Percentiles rank a stretch among this genome's conserved stretches.
These are phyloP conservation scores for Macrophomina phaseolina DNA, from an alignment of 2,329 filamentous ascomycete species.

Conservation along the genomic window DNA sequence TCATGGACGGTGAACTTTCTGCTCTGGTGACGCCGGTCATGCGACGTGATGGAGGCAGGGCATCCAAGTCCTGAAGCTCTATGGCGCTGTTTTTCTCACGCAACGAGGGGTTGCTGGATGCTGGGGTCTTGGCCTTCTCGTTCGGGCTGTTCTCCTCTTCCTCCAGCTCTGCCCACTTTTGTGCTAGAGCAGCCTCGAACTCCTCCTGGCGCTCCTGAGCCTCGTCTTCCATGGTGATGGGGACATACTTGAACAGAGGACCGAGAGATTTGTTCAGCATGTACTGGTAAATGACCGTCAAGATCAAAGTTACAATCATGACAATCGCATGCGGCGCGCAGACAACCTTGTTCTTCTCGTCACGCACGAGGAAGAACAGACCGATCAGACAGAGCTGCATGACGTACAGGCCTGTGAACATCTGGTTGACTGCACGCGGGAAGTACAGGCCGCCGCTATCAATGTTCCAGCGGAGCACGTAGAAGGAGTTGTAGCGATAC, in stretches of 20 bases:
- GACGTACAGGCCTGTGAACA: slow-evolving; percentile 92
- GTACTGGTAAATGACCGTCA: slow-evolving; percentile 80
- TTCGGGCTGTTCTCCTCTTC: slow-evolving; percentile 33
- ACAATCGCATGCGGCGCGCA: slow-evolving; percentile 79
- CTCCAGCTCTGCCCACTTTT: slow-evolving; percentile 37
- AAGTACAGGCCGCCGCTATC: slow-evolving; percentile 95
- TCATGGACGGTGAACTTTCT: neutral
- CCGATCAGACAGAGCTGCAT: slow-evolving; percentile 92
- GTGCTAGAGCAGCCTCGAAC: slow-evolving; percentile 75
- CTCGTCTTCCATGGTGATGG: slow-evolving; percentile 94
- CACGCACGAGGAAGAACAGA: slow-evolving; percentile 79
- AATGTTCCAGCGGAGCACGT: slow-evolving; percentile 85
- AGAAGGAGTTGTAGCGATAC: slow-evolving; percentile 95
- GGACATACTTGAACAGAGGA: slow-evolving; percentile 85
- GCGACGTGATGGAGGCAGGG: neutral
- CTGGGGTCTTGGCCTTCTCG: slow-evolving; percentile 5
- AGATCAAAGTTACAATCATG: slow-evolving; percentile 76
- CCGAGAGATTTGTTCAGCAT: slow-evolving; percentile 83
- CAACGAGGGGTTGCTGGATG: neutral
- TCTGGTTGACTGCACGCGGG: slow-evolving; percentile 90
- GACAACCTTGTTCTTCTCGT: slow-evolving; percentile 59
- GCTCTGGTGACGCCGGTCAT: slow-evolving; percentile 5
- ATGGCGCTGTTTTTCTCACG: slow-evolving; percentile 34
- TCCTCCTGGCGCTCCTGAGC: slow-evolving; percentile 88
- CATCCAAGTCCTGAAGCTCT: slow-evolving; percentile 39